Base-by-base conservation (phyloP, 805 yeast species). In the Saccharomycopsis fermentans region DNA sequence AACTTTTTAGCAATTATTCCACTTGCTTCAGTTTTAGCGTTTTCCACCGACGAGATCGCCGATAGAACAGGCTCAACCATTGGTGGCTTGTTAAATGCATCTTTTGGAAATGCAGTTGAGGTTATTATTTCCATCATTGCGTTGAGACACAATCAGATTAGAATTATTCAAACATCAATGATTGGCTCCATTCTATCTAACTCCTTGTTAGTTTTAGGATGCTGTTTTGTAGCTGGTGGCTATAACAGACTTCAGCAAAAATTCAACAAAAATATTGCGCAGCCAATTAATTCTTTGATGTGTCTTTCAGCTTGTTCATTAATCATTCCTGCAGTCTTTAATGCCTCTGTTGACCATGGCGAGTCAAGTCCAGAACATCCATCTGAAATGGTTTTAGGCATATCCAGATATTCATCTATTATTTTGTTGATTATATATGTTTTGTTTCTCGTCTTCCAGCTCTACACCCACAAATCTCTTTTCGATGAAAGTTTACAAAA, bases 21-120 rank as follows among this genome's bases (percentile, higher is more conserved):
- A n/a, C 76, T 94, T 66, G 98, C 99, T 6, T 86, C 96, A 1
- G 77, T 92, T 19, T 76, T 94, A 59, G 95, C 97, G 0, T 90
- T 78, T 72, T 95, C 97, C 48, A 94, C 99, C 3, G 99, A 94
- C 71, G 96, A 90, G 67, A 77, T 94, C 58, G 83, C 96, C 48
- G 88, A 82, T 60, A 84, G 86, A 63, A 89, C 90, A 34, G 97
- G 98, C 60, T 87, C 89, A 67, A 90, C 97, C 11, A 64, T 92
- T 27, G 98, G 98, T n/a, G 98, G 98, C 0, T 77, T 94, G 63
- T 77, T 94, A 67, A 94, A 94, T 72, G 98, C 99, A 2, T 91
- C 97, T 12, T 89, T 94, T 70, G 99, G 99, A 60, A 94, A 94
- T 71, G 98, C 98, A 1, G 97, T 94, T 21, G 99, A 94, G 74